phyloP scores from a whole-genome alignment of 345 rosid species.

The Lepidium aucheri region DNA sequence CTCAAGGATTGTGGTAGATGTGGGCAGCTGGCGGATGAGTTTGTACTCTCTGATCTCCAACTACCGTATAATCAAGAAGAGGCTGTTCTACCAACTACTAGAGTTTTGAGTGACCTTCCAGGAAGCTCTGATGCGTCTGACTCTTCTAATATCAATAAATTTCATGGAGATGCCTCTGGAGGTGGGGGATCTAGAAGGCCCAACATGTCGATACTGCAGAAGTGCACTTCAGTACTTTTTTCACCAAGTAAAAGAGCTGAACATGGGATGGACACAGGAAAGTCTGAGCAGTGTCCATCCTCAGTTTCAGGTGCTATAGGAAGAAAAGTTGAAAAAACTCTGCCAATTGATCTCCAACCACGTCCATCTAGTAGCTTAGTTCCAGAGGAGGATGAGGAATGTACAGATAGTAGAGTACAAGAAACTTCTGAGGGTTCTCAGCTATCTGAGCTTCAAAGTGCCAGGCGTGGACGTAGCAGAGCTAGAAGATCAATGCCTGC shows the following conservation, averaged over 20 bases:
- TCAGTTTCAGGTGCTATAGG: conserved; percentile 12
- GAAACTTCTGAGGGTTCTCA: conserved; percentile 56
- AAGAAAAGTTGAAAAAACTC: conserved; percentile 26
- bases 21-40: conserved; percentile 55
- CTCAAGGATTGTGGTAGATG: conserved; percentile 57
- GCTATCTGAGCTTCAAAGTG: conserved; percentile 46
- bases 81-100: conserved; percentile 31
- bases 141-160: conserved; percentile 29
- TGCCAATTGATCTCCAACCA: conserved; percentile 21
- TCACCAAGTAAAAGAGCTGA: conserved; percentile 53
- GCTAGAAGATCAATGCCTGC: conserved; percentile 43
- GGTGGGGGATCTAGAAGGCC: conserved; percentile 38
- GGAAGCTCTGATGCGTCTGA: conserved; percentile 23
- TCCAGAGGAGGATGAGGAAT: conserved; percentile 31
- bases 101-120: conserved; percentile 28
- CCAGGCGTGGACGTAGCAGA: conserved; percentile 32
- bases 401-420: conserved; percentile 39
- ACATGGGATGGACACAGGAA: conserved; percentile 21
- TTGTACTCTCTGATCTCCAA: conserved; percentile 57
- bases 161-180: conserved; percentile 28
- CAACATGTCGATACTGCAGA: conserved; percentile 53
- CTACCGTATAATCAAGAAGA: conserved; percentile 39
- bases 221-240: conserved; percentile 51
- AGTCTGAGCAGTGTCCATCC: conserved; percentile 24
- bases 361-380: conserved; percentile 26